Evolutionary conservation across 2,329 filamentous ascomycete genomes (phyloP), one percentile per base, ranked within the genome.

Genomic region (Colletotrichum phormii): DNA sequence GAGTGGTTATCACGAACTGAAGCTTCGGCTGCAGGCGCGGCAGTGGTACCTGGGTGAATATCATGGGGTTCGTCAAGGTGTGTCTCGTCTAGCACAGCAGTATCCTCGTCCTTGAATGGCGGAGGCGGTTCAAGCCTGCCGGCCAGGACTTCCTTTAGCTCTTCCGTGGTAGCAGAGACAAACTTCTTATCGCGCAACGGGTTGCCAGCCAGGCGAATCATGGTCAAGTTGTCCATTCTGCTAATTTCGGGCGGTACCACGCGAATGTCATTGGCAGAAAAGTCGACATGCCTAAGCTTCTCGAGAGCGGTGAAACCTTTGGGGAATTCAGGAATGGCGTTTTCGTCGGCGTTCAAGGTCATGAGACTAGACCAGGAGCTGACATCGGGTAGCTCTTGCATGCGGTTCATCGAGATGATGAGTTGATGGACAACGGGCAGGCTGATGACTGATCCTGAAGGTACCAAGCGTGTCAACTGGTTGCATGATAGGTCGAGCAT

Each of bases 121-220:
- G 84, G 82, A 71, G 88, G 79, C 24, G 93, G 89, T 79, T 91
- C 89, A 73, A 95, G 84, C 31, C 94, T 89, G 46, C 88, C 88
- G 24, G 89, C 88, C 55, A 98, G 84, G 55, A 92, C 90, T 54
- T 89, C 89, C 82, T 97, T 98, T 74, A 98, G 85, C 66, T 97
- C 93, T 15, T 95, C 93, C 0, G 94, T 95, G 26, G 89, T 89
- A 84, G 97, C 94, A 0, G 90, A 93, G 15, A 95, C 86, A 76
- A 97, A 95, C 80, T 95, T 98, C 80, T 93, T 95, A 80, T 98
- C 95, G 15, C 94, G 89, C 15, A 99, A 85, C 0, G 97, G 97
- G 78, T 99, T 99, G n/a, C 95, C 95, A 55, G 91, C 92, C 37
- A 99, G 86, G 5, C 92, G 91, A 54, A 98, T 88, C 79, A 92